These are phyloP conservation scores for Nicotiana sylvestris DNA, from an alignment of 257 asterid species.

Conservation along the genomic window DNA sequence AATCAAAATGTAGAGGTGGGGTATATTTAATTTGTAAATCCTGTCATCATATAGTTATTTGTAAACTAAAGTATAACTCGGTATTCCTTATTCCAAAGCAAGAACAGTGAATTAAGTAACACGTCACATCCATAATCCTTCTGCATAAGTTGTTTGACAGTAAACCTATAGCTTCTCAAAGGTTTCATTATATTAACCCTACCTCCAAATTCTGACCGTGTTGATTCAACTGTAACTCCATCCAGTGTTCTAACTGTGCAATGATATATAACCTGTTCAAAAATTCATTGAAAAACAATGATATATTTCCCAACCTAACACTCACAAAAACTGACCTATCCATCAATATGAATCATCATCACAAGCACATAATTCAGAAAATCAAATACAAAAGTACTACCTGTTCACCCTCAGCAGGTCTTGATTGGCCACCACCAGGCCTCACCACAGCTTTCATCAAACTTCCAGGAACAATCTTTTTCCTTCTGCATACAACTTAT, in stretches of 20 bases:
- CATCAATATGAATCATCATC: not conserved
- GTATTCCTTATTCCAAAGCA: not conserved
- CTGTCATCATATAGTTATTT: not conserved
- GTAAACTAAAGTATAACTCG: not conserved
- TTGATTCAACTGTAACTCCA: conserved; percentile 84
- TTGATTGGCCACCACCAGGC: conserved; percentile 77
- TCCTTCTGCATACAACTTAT: conserved; percentile 43
- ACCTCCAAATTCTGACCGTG: conserved; percentile 80
- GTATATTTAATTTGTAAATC: not conserved
- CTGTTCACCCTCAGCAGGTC: conserved; percentile 88
- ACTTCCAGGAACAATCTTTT: conserved; percentile 84
- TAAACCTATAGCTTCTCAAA: not conserved
- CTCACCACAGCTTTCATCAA: conserved; percentile 93
- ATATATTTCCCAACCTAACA: not conserved
- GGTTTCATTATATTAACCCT: conserved; percentile 8
- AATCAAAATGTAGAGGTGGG: not conserved
- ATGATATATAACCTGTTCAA: conserved; percentile 75
- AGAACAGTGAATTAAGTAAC: not conserved
- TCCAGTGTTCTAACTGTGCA: conserved; percentile 78
- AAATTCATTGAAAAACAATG: conserved; percentile 1
- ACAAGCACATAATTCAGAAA: not conserved
- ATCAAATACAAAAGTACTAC: conserved; percentile 24
- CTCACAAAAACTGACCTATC: not conserved
- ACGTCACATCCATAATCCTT: not conserved
- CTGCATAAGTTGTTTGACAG: not conserved